A percentile compares a stretch with the other conserved stretches of the same genome.
Conservation (phyloP, 78 protist genomes). For the Isochrysis galbana region DNA sequence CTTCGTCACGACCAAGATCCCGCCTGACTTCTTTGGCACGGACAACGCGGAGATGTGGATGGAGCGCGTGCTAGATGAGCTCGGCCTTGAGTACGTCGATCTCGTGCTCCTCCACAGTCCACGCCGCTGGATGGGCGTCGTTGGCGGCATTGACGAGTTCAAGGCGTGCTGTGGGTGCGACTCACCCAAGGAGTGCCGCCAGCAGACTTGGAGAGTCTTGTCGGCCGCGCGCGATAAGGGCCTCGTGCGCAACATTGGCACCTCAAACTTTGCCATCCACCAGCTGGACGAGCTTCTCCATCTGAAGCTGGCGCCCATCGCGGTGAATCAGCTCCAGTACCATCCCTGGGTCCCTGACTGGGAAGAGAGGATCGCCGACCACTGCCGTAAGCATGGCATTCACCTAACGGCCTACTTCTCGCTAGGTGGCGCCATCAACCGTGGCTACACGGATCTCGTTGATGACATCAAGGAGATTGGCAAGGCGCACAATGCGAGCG, state of each 20-base stretch:
- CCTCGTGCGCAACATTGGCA: not conserved
- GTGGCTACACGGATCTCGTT: not conserved
- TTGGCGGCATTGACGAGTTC: not conserved
- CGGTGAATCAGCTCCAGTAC: conserved; percentile 14
- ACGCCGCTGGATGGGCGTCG: not conserved
- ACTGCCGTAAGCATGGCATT: conserved; percentile 1
- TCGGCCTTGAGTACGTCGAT: conserved; percentile 35
- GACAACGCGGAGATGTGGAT: not conserved
- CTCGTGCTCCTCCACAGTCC: conserved; percentile 45
- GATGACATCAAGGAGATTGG: not conserved
- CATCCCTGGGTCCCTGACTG: conserved; percentile 21
- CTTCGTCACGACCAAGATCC: conserved; percentile 7
- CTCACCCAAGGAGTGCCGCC: conserved; percentile 33
- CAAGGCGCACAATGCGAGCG: too few species aligned
- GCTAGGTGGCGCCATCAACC: not conserved
- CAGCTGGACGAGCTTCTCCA: not conserved
- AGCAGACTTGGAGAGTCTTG: not conserved
- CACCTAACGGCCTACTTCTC: not conserved
- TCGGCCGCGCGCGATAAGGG: conserved; percentile 20
- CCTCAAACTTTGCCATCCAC: not conserved
- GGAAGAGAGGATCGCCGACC: conserved; percentile 18
- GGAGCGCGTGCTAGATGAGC: not conserved
- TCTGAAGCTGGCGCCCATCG: conserved; percentile 31
- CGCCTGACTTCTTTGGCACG: not conserved
- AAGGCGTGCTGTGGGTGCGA: not conserved